phyloP scores from a whole-genome alignment of 75 land plant genomes.

The Adiantum capillusveneris region DNA sequence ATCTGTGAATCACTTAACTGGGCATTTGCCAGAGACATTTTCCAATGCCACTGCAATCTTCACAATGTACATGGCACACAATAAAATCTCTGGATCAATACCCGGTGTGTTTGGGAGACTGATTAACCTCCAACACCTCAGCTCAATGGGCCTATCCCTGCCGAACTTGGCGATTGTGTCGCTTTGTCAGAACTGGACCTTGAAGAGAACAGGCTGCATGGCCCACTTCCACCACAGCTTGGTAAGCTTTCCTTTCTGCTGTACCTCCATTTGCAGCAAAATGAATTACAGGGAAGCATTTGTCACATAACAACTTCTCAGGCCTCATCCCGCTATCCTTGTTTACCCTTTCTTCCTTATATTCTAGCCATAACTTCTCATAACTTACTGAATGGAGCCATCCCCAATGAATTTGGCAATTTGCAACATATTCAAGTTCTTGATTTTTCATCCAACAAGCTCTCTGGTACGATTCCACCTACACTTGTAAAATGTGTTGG shows the following conservation, averaged over 20 bases:
- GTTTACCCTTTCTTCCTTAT: not conserved
- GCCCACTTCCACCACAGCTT: too few relatives aligned
- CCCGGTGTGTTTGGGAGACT: slow-evolving; percentile 60
- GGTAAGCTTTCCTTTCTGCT: too few relatives aligned
- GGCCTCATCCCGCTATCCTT: slow-evolving; percentile 5
- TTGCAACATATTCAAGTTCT: not conserved
- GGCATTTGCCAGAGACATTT: too few relatives aligned
- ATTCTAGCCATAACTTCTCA: not conserved
- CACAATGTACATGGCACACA: slow-evolving; percentile 57
- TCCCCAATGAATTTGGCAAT: not conserved
- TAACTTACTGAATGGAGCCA: not conserved
- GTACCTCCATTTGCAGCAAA: too few relatives aligned
- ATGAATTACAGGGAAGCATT: slow-evolving; percentile 15
- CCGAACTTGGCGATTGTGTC: too few relatives aligned
- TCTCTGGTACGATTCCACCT: not conserved
- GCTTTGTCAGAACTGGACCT: too few relatives aligned
- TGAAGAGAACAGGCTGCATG: too few relatives aligned
- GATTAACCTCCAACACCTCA: slow-evolving; percentile 58
- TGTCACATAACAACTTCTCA: slow-evolving; percentile 16
- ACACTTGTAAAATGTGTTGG: not conserved
- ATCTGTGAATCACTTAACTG: too few relatives aligned
- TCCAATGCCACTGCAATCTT: too few relatives aligned
- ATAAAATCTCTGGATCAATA: slow-evolving; percentile 62
- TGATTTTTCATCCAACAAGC: not conserved
- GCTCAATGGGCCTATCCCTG: slow-evolving; percentile 42